These are phyloP conservation scores for Pontederia crassipes DNA, from an alignment of 176 grass and related monocot genomes.

Conservation along the genomic window DNA sequence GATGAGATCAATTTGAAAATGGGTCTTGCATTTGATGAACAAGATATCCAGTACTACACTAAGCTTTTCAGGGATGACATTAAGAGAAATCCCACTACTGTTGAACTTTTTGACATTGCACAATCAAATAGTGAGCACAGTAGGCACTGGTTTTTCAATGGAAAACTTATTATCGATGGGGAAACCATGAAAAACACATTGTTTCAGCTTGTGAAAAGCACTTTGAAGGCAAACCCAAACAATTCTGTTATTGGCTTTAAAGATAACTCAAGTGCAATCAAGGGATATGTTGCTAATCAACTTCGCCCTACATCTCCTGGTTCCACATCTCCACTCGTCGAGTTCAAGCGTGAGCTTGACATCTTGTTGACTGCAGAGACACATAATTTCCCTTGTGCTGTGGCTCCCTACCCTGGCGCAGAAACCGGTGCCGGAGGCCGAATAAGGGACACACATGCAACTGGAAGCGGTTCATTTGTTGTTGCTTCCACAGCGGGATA, in stretches of 20 bases:
- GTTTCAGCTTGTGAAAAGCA: slow-evolving; percentile 75
- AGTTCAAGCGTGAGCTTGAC: slow-evolving; percentile 50
- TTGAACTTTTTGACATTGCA: slow-evolving; percentile 87
- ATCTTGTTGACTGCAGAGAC: slow-evolving; percentile 87
- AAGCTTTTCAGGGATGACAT: slow-evolving; percentile 76
- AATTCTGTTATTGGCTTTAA: slow-evolving; percentile 94
- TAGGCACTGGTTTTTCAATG: slow-evolving; percentile 90
- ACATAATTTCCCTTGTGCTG: slow-evolving; percentile 91
- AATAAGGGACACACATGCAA: slow-evolving; percentile 90
- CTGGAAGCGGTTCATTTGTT: slow-evolving; percentile 71
- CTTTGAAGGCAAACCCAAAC: slow-evolving; percentile 65
- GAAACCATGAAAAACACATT: slow-evolving; percentile 58
- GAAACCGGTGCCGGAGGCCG: slow-evolving; percentile 82
- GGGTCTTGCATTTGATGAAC: slow-evolving; percentile 91
- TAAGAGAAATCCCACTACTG: slow-evolving; percentile 70
- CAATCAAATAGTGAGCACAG: slow-evolving; percentile 90
- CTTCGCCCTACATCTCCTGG: slow-evolving; percentile 46
- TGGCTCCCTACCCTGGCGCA: slow-evolving; percentile 73
- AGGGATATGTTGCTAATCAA: slow-evolving; percentile 54
- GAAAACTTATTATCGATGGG: slow-evolving; percentile 66
- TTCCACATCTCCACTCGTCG: slow-evolving; percentile 39
- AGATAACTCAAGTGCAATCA: slow-evolving; percentile 89
- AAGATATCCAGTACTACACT: slow-evolving; percentile 83
- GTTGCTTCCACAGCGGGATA: slow-evolving; percentile 78
- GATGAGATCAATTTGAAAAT: slow-evolving; percentile 87